Base-by-base conservation (phyloP, 495 filamentous ascomycete genomes). In the Cercophora newfieldiana region DNA sequence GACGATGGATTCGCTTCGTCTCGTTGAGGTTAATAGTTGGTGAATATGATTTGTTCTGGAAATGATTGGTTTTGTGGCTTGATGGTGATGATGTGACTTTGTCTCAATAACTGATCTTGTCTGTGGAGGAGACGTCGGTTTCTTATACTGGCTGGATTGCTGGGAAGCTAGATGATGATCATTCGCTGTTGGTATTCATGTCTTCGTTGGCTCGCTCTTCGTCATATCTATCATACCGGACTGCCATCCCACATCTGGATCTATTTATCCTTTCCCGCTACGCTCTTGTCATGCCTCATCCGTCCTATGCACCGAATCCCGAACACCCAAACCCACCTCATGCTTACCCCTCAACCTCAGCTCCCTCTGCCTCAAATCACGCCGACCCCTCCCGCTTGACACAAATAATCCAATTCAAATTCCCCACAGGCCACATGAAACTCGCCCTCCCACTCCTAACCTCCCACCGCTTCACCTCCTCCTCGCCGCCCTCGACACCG, bases 371-470 rank as follows among this genome's bases (percentile, higher is more conserved):
- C 18, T 26, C 2, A 2, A 22, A 26, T 26, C 54, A 26, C 54
- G 10, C 30, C 21, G 31, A 19, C 59, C 37, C 55, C 66, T 63
- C 59, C 64, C 66, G 75, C 71, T 80, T 82, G 5, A 75, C 69
- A 33, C 79, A 80, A 60, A 86, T 76, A 19, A 84, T 70, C 84
- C 84, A 86, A 25, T 79, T 78, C 63, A 85, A 67, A 61, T 77
- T 70, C 1, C 83, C 84, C 26, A 75, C 78, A 1, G 82, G 83
- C 77, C 76, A 83, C 58, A 85, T 79, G 57, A 84, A 81, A 22
- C 66, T 70, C 62, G 81, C 78, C 0, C 73, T 69, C 1, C 88
- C 88, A 68, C 81, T 85, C 57, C 70, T 74, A 25, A 89, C 72
- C 61, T 80, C 81, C 88, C 87, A 89, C 26, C 75, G 47, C 26